Evolutionary conservation across 441 rosid genomes (phyloP).

Genomic region (Gossypium gossypioides): DNA sequence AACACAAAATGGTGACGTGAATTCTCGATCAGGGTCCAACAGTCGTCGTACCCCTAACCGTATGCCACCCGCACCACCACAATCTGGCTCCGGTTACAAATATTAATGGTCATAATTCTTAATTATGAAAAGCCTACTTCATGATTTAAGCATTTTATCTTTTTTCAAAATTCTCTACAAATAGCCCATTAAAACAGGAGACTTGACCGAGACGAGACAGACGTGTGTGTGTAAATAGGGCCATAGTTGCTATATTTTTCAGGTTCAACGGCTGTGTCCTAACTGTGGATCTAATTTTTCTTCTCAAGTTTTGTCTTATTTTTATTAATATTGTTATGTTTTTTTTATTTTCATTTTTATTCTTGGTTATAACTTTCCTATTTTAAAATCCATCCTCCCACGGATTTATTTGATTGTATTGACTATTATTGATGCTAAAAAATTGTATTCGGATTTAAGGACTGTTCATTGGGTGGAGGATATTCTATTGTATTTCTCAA

Average conservation of each 20-base stretch:
- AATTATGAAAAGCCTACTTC: constrained; percentile 13
- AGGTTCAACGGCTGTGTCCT: neutral
- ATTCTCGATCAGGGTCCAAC: constrained; percentile 34
- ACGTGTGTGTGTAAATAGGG: constrained; percentile 20
- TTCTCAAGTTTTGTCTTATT: constrained; percentile 7
- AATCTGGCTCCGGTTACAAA: constrained; percentile 20
- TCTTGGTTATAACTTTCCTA: neutral
- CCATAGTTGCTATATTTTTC: constrained; percentile 8
- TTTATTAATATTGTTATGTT: neutral
- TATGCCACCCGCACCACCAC: constrained; percentile 60
- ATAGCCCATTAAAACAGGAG: neutral
- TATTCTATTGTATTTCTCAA: neutral
- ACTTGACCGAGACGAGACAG: neutral
- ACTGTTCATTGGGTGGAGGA: neutral
- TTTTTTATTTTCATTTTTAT: no score
- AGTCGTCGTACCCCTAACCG: constrained; percentile 56
- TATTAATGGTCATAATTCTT: constrained; percentile 15
- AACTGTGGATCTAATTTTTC: constrained; percentile 18
- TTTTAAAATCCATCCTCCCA: neutral
- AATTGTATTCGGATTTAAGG: neutral
- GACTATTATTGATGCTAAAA: neutral
- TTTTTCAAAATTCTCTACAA: neutral
- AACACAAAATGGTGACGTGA: constrained; percentile 47
- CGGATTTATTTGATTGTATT: constrained; percentile 8
- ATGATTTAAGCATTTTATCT: constrained; percentile 2